These are phyloP conservation scores for Fusarium pseudograminearum DNA, from an alignment of 2,329 filamentous ascomycete genomes.

Conservation along the genomic window DNA sequence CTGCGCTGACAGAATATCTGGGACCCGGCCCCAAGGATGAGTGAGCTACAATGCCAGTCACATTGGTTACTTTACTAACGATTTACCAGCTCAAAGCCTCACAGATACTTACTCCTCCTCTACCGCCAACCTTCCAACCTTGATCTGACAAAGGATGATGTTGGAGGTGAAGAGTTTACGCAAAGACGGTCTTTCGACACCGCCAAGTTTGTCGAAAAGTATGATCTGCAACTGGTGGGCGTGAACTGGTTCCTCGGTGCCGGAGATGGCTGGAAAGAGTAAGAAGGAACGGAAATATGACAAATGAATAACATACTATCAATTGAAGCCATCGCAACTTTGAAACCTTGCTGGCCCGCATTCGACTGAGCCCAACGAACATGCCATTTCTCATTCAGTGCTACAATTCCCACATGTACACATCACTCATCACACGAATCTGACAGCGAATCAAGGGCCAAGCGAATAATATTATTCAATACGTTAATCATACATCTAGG, in stretches of 20 bases:
- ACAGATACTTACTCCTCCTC: conserved; percentile 60
- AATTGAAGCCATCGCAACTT: not conserved
- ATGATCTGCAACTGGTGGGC: conserved; percentile 55
- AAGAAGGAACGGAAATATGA: not conserved
- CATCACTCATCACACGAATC: not conserved
- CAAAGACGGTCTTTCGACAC: conserved; percentile 59
- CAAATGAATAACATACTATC: not conserved
- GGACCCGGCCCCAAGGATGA: conserved; percentile 61
- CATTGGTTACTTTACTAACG: not conserved
- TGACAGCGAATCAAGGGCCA: not conserved
- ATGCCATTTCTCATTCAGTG: not conserved
- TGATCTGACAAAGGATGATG: conserved; percentile 55
- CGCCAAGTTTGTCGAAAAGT: conserved; percentile 54
- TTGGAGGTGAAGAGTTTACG: conserved; percentile 61
- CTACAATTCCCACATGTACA: no score
- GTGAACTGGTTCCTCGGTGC: conserved; percentile 62
- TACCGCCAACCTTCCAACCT: conserved; percentile 56
- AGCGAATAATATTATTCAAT: conserved; percentile 14
- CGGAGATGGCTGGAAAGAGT: conserved; percentile 57
- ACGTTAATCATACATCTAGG: conserved; percentile 26
- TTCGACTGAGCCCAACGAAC: no score
- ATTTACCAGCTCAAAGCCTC: conserved; percentile 58
- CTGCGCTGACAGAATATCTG: conserved; percentile 57
- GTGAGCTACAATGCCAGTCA: conserved; percentile 48
- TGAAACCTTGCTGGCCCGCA: not conserved